Percentiles rank a stretch among this genome's conserved stretches.
phyloP scores from a whole-genome alignment of 2,329 filamentous ascomycete species.

The Trichoderma koningii region DNA sequence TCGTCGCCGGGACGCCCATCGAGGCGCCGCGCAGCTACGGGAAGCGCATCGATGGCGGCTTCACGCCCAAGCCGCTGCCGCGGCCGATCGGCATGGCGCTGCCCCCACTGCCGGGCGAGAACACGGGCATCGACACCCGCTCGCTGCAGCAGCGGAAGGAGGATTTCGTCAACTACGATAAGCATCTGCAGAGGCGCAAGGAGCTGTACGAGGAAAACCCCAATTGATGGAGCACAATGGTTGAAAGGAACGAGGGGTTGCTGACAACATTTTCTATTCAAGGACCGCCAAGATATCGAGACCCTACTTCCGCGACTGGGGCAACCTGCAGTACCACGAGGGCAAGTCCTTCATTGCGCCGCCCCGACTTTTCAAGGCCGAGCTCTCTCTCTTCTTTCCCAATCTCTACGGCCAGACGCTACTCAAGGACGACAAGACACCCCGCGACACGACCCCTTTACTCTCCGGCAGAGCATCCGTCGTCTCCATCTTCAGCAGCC shows the following conservation, averaged over 20 bases:
- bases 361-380: constrained; percentile 77
- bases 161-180: constrained; percentile 83
- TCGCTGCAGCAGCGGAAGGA: constrained; percentile 68
- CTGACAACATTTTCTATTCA: constrained; percentile 37
- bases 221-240: too few species aligned
- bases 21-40: constrained; percentile 63
- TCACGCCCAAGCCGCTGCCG: constrained; percentile 60
- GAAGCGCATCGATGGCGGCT: constrained; percentile 52
- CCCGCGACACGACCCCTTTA: constrained; percentile 71
- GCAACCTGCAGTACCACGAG: constrained; percentile 76
- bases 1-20: constrained; percentile 51
- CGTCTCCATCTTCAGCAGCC: constrained; percentile 77
- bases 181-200: constrained; percentile 74
- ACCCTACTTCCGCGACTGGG: constrained; percentile 96
- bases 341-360: constrained; percentile 93
- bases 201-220: constrained; percentile 60
- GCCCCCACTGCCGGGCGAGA: constrained; percentile 76
- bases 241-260: neutral
- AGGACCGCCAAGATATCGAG: constrained; percentile 73
- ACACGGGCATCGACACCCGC: constrained; percentile 73
- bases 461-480: constrained; percentile 74
- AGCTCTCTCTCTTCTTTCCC: constrained; percentile 87
- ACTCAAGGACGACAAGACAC: constrained; percentile 52
- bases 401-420: constrained; percentile 85
- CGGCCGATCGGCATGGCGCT: constrained; percentile 80